Evolutionary conservation across 163 green algal species (phyloP), one percentile per base, ranked within the genome.

Genomic region (Chlamydomonas reinhardtii): DNA sequence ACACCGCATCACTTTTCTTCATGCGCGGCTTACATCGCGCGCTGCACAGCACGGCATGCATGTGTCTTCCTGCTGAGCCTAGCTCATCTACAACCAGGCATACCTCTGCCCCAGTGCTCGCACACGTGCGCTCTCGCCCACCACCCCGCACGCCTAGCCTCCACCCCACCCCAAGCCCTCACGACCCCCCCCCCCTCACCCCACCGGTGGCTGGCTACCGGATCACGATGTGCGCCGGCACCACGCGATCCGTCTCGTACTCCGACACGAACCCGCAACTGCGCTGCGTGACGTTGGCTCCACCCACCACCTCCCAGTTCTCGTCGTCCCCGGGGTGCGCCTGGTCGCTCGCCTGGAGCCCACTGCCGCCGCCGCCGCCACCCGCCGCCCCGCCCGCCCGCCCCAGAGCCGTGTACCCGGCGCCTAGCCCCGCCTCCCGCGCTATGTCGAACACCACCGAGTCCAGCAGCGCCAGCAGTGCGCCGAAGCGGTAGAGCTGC

Each of bases 401-500:
- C 59, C 29, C 43, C 73, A 29, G n/a, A 29, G 25, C 29, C 0
- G n/a, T 27, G 27, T 80, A 86, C 6, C 80, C 80, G 31, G 35
- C 20, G 16, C 80, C 82, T 39, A 87, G 72, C 16, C 82, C 82
- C 34, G 72, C 37, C 72, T 74, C 72, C n/a, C 39, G 39, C 15
- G 72, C 82, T 12, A 87, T 32, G 22, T 87, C 72, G 37, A 87
- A 87, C 71, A 87, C 32, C 3, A 87, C 29, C 6, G 71, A n/a
- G 31, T 87, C 82, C 61, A 87, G 59, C 72, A 75, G n/a, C 39
- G 82, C 37, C 71, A 87, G 39, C 82, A 87, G 25, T 19, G 39
- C 37, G 8, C 82, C 72, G 43, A 87, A 87, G 8, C 54, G 52
- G 61, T 87, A 87, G 24, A 87, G 61, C 72, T 87, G 72, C 72